Conservation (phyloP, 768 basidiomycete genomes). For the Boletus tomentosulus region DNA sequence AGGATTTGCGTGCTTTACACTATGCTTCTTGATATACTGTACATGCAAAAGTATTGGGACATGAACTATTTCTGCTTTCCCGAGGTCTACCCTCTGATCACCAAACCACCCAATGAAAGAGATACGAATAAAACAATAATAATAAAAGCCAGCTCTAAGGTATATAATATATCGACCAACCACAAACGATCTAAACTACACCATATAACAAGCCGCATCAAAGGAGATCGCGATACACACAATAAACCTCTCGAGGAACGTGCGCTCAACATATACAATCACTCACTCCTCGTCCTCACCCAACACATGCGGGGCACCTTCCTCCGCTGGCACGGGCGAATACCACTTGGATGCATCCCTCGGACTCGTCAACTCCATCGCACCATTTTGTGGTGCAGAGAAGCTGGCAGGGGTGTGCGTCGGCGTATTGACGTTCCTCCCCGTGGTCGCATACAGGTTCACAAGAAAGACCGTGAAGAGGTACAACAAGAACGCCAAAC, state of each 20-base stretch:
- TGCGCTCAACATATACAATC: background rate
- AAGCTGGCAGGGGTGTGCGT: constrained; percentile 14
- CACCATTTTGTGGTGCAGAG: constrained; percentile 24
- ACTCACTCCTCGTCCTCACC: constrained; percentile 47
- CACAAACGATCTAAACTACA: background rate
- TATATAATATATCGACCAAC: background rate
- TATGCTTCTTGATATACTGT: too few relatives aligned
- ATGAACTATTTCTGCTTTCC: too few relatives aligned
- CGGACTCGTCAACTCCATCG: constrained; percentile 41
- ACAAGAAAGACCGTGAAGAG: constrained; percentile 67
- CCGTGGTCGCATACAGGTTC: constrained; percentile 61
- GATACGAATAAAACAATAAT: too few relatives aligned
- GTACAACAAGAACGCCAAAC: constrained; percentile 72
- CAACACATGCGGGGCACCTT: constrained; percentile 39
- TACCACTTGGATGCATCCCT: constrained; percentile 54
- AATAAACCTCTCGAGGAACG: background rate
- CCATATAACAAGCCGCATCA: too few relatives aligned
- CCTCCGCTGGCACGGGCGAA: constrained; percentile 49
- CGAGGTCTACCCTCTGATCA: too few relatives aligned
- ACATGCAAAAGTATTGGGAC: too few relatives aligned
- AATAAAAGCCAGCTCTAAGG: background rate
- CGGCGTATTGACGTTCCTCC: constrained; percentile 45
- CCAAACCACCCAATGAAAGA: background rate
- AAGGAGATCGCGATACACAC: background rate
- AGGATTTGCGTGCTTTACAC: too few relatives aligned